These are phyloP conservation scores for Coemansia sp. DNA, from an alignment of 192 early-diverging fungal genomes.

Conservation along the genomic window DNA sequence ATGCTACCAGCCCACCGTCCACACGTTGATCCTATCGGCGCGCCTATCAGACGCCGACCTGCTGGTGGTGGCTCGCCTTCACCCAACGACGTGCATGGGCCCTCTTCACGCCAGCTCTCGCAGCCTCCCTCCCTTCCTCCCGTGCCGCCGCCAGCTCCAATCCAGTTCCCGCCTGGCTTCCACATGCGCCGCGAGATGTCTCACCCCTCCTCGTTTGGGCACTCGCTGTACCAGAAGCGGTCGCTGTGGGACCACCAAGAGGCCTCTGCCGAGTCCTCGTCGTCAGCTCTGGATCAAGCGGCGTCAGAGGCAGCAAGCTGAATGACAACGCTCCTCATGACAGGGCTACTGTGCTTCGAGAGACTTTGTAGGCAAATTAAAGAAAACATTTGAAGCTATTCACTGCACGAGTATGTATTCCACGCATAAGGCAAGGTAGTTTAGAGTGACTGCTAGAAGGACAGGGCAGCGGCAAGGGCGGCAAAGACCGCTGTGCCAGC, in stretches of 20 bases:
- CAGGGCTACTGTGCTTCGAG: not conserved
- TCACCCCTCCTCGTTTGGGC: conserved; percentile 30
- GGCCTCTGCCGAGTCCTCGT: not conserved
- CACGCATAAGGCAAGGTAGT: not conserved
- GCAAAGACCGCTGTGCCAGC: conserved; percentile 11
- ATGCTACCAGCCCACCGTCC: conserved; percentile 32
- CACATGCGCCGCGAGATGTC: conserved; percentile 20
- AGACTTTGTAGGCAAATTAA: not conserved
- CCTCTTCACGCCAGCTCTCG: conserved; percentile 7
- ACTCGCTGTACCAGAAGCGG: conserved; percentile 25
- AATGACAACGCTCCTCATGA: not conserved
- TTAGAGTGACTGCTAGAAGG: conserved; percentile 8
- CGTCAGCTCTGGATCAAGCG: not conserved
- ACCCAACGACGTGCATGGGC: conserved; percentile 5
- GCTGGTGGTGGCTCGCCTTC: conserved; percentile 9
- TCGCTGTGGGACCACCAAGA: conserved; percentile 10
- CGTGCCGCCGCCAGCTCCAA: conserved; percentile 1
- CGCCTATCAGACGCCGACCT: conserved; percentile 23
- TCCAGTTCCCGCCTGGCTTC: not conserved
- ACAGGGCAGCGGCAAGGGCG: conserved; percentile 4
- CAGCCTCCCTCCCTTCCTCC: conserved; percentile 1
- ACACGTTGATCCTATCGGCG: conserved; percentile 45
- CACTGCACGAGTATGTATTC: not conserved
- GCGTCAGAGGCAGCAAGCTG: not conserved
- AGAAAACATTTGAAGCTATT: not conserved